Evolutionary conservation across 1,284 basidiomycete species (phyloP).

Genomic region (Marasmius sp.): DNA sequence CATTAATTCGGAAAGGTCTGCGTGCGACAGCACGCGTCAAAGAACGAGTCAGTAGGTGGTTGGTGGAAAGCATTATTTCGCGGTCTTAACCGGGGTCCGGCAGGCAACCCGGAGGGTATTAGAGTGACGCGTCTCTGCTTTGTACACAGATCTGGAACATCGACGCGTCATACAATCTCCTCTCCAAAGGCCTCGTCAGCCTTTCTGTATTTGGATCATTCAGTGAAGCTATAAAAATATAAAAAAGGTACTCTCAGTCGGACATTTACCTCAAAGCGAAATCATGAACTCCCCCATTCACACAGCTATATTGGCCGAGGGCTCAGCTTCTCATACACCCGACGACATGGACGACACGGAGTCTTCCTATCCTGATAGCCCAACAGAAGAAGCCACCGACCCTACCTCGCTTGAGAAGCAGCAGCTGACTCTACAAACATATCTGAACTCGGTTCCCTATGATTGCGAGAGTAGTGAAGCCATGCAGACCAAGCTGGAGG

Average conservation of each 20-base stretch:
- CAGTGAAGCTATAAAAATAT: background rate
- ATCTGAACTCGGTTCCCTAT: slow-evolving; percentile 76
- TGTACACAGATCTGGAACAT: slow-evolving; percentile 11
- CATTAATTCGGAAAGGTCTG: background rate
- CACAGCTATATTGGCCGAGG: background rate
- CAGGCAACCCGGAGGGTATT: background rate
- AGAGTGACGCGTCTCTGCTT: slow-evolving; percentile 1
- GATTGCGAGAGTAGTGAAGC: slow-evolving; percentile 72
- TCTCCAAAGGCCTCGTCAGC: slow-evolving; percentile 6
- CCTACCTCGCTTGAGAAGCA: slow-evolving; percentile 49
- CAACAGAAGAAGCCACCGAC: slow-evolving; percentile 20
- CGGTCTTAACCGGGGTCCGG: background rate
- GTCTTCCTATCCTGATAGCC: slow-evolving; percentile 13
- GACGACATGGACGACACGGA: slow-evolving; percentile 11
- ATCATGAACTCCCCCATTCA: slow-evolving; percentile 5
- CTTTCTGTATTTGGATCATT: background rate
- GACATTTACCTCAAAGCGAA: background rate
- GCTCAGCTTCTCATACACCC: slow-evolving; percentile 1
- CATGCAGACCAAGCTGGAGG: slow-evolving; percentile 75
- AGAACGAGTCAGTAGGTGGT: background rate
- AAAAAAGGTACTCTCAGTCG: background rate
- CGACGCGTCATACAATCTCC: slow-evolving; percentile 28
- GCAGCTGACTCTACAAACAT: slow-evolving; percentile 55
- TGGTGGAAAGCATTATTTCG: background rate
- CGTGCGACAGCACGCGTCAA: background rate